These are phyloP conservation scores for Yamadazyma scolyti DNA, from an alignment of 805 yeast genomes.

Conservation along the genomic window DNA sequence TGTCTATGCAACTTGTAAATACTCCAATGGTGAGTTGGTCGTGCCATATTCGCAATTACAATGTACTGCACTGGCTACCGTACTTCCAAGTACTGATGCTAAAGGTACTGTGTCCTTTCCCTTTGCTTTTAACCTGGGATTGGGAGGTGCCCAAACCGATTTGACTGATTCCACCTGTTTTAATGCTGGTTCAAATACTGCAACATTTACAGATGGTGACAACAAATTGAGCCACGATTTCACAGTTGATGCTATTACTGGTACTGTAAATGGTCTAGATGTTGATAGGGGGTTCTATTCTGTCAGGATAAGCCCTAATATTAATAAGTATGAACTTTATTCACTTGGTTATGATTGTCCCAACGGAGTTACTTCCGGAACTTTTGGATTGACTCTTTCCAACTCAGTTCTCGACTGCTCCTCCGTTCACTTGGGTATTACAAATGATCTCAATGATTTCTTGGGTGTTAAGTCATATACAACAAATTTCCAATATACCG, in stretches of 20 bases:
- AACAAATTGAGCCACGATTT: slow-evolving; percentile 10
- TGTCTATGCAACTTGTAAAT: slow-evolving; percentile 20
- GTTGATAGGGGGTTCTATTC: too few relatives aligned
- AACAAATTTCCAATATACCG: slow-evolving; percentile 6
- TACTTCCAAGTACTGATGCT: slow-evolving; percentile 11
- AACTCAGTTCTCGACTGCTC: slow-evolving; percentile 18
- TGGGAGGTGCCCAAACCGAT: slow-evolving; percentile 12
- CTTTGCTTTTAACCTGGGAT: slow-evolving; percentile 19
- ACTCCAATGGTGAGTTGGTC: slow-evolving; percentile 13
- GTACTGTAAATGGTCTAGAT: slow-evolving; percentile 3
- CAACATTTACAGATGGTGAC: slow-evolving; percentile 14
- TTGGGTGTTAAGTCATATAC: slow-evolving; percentile 11
- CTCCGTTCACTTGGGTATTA: slow-evolving; percentile 15
- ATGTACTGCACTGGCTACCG: slow-evolving; percentile 15
- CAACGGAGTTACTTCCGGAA: slow-evolving; percentile 18
- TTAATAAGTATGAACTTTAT: slow-evolving; percentile 10
- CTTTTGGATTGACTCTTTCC: slow-evolving; percentile 15
- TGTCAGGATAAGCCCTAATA: slow-evolving; percentile 11
- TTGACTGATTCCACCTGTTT: slow-evolving; percentile 15
- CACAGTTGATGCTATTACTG: slow-evolving; percentile 6
- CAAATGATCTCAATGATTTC: slow-evolving; percentile 21
- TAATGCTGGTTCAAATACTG: slow-evolving; percentile 17
- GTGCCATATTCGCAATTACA: slow-evolving; percentile 13
- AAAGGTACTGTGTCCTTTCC: slow-evolving; percentile 19
- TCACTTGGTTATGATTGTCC: slow-evolving; percentile 15